Evolutionary conservation across 2,329 filamentous ascomycete species (phyloP).

Genomic region (Pseudocercospora ulei): DNA sequence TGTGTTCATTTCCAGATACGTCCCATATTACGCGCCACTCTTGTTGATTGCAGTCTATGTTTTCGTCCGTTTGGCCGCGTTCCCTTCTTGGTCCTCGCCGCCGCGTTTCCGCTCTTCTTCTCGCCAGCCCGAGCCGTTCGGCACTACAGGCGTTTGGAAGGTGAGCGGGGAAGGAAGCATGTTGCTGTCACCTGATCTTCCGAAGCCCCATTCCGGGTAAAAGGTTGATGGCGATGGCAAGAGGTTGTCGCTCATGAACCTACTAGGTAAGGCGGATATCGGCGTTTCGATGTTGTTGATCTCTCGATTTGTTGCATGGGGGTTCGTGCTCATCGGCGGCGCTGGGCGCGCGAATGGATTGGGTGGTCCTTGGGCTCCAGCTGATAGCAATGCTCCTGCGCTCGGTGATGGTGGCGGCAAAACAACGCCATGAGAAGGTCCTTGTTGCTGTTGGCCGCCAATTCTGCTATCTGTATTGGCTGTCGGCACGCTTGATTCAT

Average conservation of each 20-base stretch:
- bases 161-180: slow-evolving; percentile 87
- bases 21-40: too few species aligned
- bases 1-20: too few species aligned
- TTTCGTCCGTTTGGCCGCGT: slow-evolving; percentile 24
- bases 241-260: slow-evolving; percentile 79
- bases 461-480: slow-evolving; percentile 25
- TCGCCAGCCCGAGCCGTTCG: slow-evolving; percentile 38
- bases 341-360: slow-evolving; percentile 90
- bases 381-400: slow-evolving; percentile 72
- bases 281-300: slow-evolving; percentile 59
- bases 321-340: slow-evolving; percentile 54
- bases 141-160: slow-evolving; percentile 68
- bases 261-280: slow-evolving; percentile 83
- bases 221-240: slow-evolving; percentile 86
- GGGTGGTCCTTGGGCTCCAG: slow-evolving; percentile 81
- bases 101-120: slow-evolving; percentile 33
- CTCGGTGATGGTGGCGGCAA: slow-evolving; percentile 89
- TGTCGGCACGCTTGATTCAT: slow-evolving; percentile 43
- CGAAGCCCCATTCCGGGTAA: slow-evolving; percentile 82
- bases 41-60: too few species aligned
- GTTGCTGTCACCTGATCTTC: slow-evolving; percentile 49
- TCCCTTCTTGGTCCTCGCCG: slow-evolving; percentile 24
- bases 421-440: slow-evolving; percentile 53
- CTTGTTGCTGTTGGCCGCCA: slow-evolving; percentile 39
- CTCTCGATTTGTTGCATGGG: slow-evolving; percentile 33